phyloP scores from a whole-genome alignment of 1,139 yeast genomes.

The Arxiozyma bovina region DNA sequence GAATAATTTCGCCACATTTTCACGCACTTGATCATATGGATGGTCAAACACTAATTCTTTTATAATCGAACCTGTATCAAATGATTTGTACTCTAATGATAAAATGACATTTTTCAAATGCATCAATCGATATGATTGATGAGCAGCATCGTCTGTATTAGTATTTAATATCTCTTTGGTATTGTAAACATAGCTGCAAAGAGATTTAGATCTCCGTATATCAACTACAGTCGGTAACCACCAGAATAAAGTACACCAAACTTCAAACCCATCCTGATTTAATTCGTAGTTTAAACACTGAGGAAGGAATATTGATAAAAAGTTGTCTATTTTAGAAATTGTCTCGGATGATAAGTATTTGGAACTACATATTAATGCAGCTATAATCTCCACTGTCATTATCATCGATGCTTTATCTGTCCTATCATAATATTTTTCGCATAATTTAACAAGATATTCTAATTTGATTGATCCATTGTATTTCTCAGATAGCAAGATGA shows the following conservation, averaged over 20 bases:
- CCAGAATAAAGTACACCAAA: conserved; percentile 74
- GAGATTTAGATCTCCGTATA: conserved; percentile 44
- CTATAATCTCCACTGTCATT: conserved; percentile 49
- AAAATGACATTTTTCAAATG: conserved; percentile 50
- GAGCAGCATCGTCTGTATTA: conserved; percentile 57
- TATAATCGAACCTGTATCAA: conserved; percentile 41
- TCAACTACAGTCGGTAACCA: conserved; percentile 64
- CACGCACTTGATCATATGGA: conserved; percentile 67
- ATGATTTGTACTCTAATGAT: conserved; percentile 51
- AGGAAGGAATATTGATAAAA: conserved; percentile 38
- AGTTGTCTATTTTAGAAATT: conserved; percentile 38
- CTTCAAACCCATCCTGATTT: conserved; percentile 63
- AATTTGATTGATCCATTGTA: conserved; percentile 27
- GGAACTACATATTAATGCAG: conserved; percentile 49
- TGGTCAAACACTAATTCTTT: conserved; percentile 44
- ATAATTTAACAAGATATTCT: conserved; percentile 40
- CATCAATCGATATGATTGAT: conserved; percentile 50
- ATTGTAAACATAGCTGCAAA: conserved; percentile 38
- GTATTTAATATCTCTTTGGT: conserved; percentile 42
- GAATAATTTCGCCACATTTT: conserved; percentile 58
- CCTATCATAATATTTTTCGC: conserved; percentile 42
- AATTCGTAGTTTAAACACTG: conserved; percentile 49
- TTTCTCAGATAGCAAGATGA: conserved; percentile 39
- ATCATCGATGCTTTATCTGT: conserved; percentile 61
- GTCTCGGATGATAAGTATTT: conserved; percentile 32